Evolutionary conservation across 2,329 filamentous ascomycete genomes (phyloP).

Genomic region (Mycogone perniciosa): DNA sequence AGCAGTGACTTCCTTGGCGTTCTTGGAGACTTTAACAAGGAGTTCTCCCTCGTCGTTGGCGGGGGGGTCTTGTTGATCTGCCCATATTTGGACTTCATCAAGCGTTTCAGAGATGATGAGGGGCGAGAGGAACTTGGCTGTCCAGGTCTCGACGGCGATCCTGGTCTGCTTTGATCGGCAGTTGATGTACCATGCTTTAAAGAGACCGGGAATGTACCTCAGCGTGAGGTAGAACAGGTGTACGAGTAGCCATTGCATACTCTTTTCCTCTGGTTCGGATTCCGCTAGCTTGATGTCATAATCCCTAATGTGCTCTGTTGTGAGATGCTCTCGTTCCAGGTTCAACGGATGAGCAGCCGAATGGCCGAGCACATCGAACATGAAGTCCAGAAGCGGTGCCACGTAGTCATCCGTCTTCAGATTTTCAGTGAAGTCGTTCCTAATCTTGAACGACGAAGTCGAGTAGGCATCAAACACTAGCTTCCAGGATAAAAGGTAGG

Average conservation of each 20-base stretch:
- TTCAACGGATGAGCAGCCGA: slow-evolving; percentile 66
- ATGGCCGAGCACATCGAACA: slow-evolving; percentile 79
- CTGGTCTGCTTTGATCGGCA: slow-evolving; percentile 76
- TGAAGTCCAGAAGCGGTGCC: slow-evolving; percentile 65
- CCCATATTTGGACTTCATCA: slow-evolving; percentile 63
- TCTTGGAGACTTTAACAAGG: slow-evolving; percentile 63
- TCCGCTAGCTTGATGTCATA: slow-evolving; percentile 49
- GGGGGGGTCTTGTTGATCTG: slow-evolving; percentile 43
- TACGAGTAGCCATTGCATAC: slow-evolving; percentile 75
- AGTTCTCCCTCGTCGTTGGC: slow-evolving; percentile 50
- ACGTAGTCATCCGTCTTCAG: slow-evolving; percentile 70
- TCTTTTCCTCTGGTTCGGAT: slow-evolving; percentile 59
- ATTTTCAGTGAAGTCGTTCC: slow-evolving; percentile 70
- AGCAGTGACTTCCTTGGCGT: slow-evolving; percentile 70
- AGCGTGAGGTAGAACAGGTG: slow-evolving; percentile 82
- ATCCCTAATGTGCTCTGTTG: slow-evolving; percentile 45
- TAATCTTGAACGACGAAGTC: slow-evolving; percentile 73
- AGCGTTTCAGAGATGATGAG: slow-evolving; percentile 61
- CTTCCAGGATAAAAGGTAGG: slow-evolving; percentile 84
- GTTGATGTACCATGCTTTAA: slow-evolving; percentile 78
- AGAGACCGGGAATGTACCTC: slow-evolving; percentile 68
- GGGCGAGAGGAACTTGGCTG: slow-evolving; percentile 73
- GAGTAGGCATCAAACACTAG: slow-evolving; percentile 82
- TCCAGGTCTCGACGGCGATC: slow-evolving; percentile 76
- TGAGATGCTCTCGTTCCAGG: slow-evolving; percentile 61